These are phyloP conservation scores for Aspergillus sp. DNA, from an alignment of 2,329 filamentous ascomycete species.

Conservation along the genomic window DNA sequence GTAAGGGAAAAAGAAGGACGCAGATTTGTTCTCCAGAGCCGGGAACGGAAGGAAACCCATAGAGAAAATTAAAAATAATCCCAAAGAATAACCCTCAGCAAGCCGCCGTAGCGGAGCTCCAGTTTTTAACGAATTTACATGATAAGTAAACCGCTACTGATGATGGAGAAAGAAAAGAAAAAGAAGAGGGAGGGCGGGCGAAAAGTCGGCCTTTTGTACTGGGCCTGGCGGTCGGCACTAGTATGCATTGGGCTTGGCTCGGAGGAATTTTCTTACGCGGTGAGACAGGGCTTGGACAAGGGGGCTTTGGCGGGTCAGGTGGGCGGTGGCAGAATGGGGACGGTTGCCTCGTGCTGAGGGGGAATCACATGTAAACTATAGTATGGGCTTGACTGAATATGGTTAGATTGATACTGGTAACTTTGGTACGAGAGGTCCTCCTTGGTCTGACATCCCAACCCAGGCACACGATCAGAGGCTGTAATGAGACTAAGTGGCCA, in stretches of 20 bases:
- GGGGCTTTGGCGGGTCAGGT: background rate
- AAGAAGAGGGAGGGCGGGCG: slow-evolving; percentile 22
- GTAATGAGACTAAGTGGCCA: background rate
- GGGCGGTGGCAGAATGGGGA: background rate
- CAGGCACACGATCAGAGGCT: background rate
- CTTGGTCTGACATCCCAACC: background rate
- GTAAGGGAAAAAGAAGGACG: slow-evolving; percentile 48
- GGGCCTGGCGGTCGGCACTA: slow-evolving; percentile 21
- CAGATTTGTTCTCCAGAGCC: slow-evolving; percentile 43
- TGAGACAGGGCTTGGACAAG: background rate
- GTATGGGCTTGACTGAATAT: background rate
- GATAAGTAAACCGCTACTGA: slow-evolving; percentile 55
- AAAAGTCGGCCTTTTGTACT: slow-evolving; percentile 29
- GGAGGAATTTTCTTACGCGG: background rate
- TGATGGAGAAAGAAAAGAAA: slow-evolving; percentile 46
- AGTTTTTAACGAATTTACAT: slow-evolving; percentile 45
- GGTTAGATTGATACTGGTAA: slow-evolving; percentile 2
- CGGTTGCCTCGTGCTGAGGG: background rate
- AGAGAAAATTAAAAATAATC: slow-evolving; percentile 30
- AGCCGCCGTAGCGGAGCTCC: slow-evolving; percentile 50
- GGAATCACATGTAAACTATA: slow-evolving; percentile 6
- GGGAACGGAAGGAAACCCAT: slow-evolving; percentile 54
- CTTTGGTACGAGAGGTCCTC: background rate
- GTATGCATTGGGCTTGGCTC: slow-evolving; percentile 22
- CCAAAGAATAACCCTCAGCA: slow-evolving; percentile 51